Base-by-base conservation (phyloP, 192 early-diverging fungal species). In the Coemansia sp. region DNA sequence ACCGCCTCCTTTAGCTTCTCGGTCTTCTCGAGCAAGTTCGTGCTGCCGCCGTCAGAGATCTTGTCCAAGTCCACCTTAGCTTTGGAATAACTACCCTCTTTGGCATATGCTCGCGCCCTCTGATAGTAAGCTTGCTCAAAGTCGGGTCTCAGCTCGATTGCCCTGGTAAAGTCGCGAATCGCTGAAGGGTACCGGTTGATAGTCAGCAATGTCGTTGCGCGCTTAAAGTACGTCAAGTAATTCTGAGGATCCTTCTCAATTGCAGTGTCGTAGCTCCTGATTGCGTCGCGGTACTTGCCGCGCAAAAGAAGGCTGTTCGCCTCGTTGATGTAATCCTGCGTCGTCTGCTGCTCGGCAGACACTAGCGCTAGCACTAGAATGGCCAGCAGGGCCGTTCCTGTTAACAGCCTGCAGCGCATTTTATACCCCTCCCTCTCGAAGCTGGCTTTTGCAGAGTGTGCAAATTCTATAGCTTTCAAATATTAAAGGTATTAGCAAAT, bases 181-280 rank as follows among this genome's bases (percentile, higher is more conserved):
- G 96, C 96, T 41, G 87, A 83, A 7, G 73, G 60, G 54, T 84
- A 85, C 38, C 87, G 85, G 52, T 90, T 92, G 25, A 95, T 61
- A 21, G 85, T 85, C 44, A 97, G 73, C 49, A 94, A 88, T 7
- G 90, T 89, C 14, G 90, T 87, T 0, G 94, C 96, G 50, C 95
- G 85, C 69, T 90, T 88, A 70, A 89, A 96, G 79, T 90, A 92
- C n/a, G 88, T 88, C 9, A 93, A 67, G 60, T 95, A 93, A 83
- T 93, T 90, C 49, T 83, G 74, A 9, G 92, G 90, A 60, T 98
- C 94, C 34, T 73, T 69, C 28, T 76, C 91, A 82, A 84, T 73
- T 9, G 74, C 81, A 28, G 60, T 64, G 50, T 74, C 74, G 67
- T 73, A 87, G 62, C 60, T 56, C 47, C 49, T 55, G 27, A 83